Conservation (phyloP, 2,329 filamentous ascomycete species). For the Amphichorda felina region DNA sequence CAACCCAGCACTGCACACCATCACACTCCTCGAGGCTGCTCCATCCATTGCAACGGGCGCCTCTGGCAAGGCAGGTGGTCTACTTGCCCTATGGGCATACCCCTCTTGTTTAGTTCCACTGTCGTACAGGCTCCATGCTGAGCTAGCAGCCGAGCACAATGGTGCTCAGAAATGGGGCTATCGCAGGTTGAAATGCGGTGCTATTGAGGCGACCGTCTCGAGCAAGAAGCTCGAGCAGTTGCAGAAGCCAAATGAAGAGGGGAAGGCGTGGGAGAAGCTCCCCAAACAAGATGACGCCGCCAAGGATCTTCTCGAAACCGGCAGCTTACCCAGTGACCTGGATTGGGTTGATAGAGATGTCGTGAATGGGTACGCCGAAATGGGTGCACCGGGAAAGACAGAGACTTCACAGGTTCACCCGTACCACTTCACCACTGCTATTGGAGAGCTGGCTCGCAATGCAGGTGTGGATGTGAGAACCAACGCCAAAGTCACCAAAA, state of each 20-base stretch:
- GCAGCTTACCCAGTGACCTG: constrained; percentile 61
- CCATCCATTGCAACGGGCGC: constrained; percentile 77
- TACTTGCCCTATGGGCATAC: constrained; percentile 87
- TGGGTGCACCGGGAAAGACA: constrained; percentile 56
- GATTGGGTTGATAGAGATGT: constrained; percentile 70
- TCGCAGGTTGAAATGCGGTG: constrained; percentile 63
- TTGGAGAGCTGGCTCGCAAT: constrained; percentile 64
- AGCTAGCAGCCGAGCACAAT: constrained; percentile 74
- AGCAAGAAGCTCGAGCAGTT: constrained; percentile 19
- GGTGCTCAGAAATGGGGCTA: constrained; percentile 81
- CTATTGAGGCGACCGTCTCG: constrained; percentile 28
- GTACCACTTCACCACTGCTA: constrained; percentile 75
- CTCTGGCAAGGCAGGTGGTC: constrained; percentile 86
- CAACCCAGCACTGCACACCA: constrained; percentile 59
- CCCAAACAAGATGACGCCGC: constrained; percentile 45
- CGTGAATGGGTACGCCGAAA: constrained; percentile 62
- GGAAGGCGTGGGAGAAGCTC: constrained; percentile 47
- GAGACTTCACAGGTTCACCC: constrained; percentile 94
- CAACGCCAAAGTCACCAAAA: constrained; percentile 53
- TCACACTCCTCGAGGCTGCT: constrained; percentile 80
- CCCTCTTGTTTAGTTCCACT: constrained; percentile 73
- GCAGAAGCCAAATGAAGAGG: constrained; percentile 10
- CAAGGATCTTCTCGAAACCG: constrained; percentile 34
- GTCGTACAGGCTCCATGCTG: constrained; percentile 71
- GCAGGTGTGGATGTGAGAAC: constrained; percentile 56